Percentiles rank a stretch among this genome's conserved stretches.
Evolutionary conservation across 805 yeast species (phyloP).

Genomic region (Metschnikowia sp.): DNA sequence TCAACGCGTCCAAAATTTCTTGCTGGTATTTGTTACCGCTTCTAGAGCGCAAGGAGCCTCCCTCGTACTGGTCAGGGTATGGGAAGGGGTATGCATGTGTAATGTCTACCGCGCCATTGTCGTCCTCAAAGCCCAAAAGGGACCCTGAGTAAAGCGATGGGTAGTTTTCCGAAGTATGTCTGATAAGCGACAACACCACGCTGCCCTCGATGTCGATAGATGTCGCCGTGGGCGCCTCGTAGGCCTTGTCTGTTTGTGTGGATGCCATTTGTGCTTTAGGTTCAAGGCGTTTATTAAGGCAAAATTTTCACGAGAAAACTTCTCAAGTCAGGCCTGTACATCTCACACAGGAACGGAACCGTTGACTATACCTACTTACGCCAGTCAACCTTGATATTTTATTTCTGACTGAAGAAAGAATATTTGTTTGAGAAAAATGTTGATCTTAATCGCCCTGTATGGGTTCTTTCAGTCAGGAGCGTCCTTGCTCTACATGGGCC

Average conservation of each 20-base stretch:
- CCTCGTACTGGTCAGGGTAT: constrained; percentile 58
- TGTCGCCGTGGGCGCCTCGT: constrained; percentile 36
- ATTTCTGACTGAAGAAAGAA: too few relatives aligned
- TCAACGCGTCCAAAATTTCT: constrained; percentile 60
- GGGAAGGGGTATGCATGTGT: constrained; percentile 73
- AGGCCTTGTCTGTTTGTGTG: constrained; percentile 18
- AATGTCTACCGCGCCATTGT: constrained; percentile 45
- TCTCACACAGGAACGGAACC: not conserved
- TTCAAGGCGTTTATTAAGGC: not conserved
- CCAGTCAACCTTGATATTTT: too few relatives aligned
- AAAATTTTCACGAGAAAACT: constrained; percentile 16
- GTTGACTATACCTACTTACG: too few relatives aligned
- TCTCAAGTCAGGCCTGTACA: constrained; percentile 15
- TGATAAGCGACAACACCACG: constrained; percentile 55
- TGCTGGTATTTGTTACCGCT: constrained; percentile 66
- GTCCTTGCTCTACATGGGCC: too few relatives aligned
- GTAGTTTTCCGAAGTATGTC: constrained; percentile 61
- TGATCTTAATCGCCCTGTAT: too few relatives aligned
- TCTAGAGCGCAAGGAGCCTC: constrained; percentile 57
- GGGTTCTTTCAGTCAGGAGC: too few relatives aligned
- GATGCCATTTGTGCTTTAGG: constrained; percentile 14
- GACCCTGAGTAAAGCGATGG: constrained; percentile 69
- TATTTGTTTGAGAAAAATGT: too few relatives aligned
- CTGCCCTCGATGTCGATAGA: constrained; percentile 48
- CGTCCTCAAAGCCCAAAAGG: constrained; percentile 68